A percentile compares a stretch with the other conserved stretches of the same genome.
These are phyloP conservation scores for Neodidymelliopsis sp. DNA, from an alignment of 2,329 filamentous ascomycete genomes.

Conservation along the genomic window DNA sequence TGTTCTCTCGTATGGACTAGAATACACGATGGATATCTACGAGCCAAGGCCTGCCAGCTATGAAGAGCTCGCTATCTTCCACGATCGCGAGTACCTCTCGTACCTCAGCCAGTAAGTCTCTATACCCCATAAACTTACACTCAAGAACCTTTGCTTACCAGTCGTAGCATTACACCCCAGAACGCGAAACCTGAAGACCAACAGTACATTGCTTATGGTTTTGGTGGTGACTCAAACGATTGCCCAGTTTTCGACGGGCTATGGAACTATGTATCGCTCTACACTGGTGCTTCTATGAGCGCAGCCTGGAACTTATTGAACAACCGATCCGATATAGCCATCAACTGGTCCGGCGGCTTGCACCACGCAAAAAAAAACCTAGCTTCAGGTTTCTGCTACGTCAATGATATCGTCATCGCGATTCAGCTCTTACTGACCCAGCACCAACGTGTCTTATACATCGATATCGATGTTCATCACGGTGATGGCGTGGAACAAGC, in stretches of 20 bases:
- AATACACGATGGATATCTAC: slow-evolving; percentile 96
- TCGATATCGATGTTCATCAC: slow-evolving; percentile 93
- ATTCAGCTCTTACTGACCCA: slow-evolving; percentile 86
- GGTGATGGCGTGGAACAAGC: slow-evolving; percentile 91
- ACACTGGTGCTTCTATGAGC: slow-evolving; percentile 87
- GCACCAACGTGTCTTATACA: slow-evolving; percentile 87
- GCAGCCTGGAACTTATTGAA: slow-evolving; percentile 89
- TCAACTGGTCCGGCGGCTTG: slow-evolving; percentile 96
- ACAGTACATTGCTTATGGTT: slow-evolving; percentile 72
- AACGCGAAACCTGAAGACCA: slow-evolving; percentile 53
- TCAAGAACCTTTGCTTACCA: slow-evolving; percentile 10
- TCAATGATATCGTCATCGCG: slow-evolving; percentile 96
- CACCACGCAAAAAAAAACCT: slow-evolving; percentile 96
- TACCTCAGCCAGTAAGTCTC: slow-evolving; percentile 67
- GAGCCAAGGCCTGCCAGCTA: slow-evolving; percentile 82
- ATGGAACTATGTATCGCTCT: slow-evolving; percentile 93
- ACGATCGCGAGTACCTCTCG: slow-evolving; percentile 87
- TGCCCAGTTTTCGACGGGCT: slow-evolving; percentile 97
- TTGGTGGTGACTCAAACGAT: slow-evolving; percentile 75
- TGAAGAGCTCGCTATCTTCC: slow-evolving; percentile 87
- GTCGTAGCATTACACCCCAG: slow-evolving; percentile 54
- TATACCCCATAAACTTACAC: background rate
- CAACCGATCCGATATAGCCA: slow-evolving; percentile 89
- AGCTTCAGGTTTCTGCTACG: slow-evolving; percentile 96
- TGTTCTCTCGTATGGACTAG: slow-evolving; percentile 93